Evolutionary conservation across 306 rosid species (phyloP), one percentile per base, ranked within the genome.

Genomic region (Benincasa hispida): DNA sequence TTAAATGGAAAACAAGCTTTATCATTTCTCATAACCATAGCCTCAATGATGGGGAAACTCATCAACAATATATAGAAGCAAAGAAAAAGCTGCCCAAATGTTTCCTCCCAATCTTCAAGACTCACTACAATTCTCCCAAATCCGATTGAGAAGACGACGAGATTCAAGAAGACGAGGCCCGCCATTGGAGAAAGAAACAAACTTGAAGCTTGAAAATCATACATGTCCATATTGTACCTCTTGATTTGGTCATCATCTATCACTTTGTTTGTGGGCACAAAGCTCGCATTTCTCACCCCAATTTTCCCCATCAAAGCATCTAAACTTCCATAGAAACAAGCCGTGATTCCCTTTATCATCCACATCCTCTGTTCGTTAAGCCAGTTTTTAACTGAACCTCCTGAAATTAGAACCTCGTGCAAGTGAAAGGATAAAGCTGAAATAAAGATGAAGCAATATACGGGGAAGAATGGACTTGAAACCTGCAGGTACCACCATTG

Each of bases 191-290:
- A 85, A 21, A 90, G 82, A 75, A 90, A 90, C 60, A 77, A 42
- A 35, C 76, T 62, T 32, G 92, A 84, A 28, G 89, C 83, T 80
- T 83, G 81, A 18, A 90, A 92, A 77, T 88, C 91, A 59, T 77
- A 87, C 55, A 81, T 69, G 18, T 88, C 93, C 74, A 51, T 83
- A 42, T 85, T 75, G 86, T 90, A 90, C 4, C 84, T 68, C 76
- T 56, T 12, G 35, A 66, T 80, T 74, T 78, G 84, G 22, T 86
- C 92, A 8, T 51, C 83, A 10, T 90, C 82, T 0, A 60, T 86
- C 22, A 34, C 85, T 86, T 92, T 90, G 76, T 90, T 84, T n/a
- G 92, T 90, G 6, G 82, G 91, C 78, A 80, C 53, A 82, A 92
- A 92, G 60, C 76, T 86, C 4, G 87, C 86, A 70, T 86, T 81